Conservation (phyloP, 2,329 filamentous ascomycete species). For the Pseudogymnoascus sp. region DNA sequence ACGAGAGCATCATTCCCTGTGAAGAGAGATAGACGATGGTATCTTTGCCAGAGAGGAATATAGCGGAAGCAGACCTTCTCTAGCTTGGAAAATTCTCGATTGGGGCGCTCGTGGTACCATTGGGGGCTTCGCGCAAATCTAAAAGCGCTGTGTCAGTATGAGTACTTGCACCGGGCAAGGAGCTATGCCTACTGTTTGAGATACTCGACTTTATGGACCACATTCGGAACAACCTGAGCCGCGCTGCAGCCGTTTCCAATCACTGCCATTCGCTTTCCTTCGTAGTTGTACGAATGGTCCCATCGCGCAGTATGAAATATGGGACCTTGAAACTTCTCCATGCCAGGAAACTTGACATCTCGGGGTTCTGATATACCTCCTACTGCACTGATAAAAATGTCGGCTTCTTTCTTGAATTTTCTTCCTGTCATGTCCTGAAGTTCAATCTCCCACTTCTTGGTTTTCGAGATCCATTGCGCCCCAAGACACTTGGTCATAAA, state of each 20-base stretch:
- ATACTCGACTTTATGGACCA: constrained; percentile 18
- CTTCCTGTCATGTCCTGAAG: constrained; percentile 23
- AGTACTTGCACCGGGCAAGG: background rate
- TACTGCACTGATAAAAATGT: constrained; percentile 22
- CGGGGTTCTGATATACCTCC: constrained; percentile 25
- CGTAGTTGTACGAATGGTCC: constrained; percentile 22
- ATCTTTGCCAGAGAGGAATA: constrained; percentile 21
- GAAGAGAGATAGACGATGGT: constrained; percentile 20
- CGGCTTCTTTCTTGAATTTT: constrained; percentile 20
- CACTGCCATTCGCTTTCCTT: constrained; percentile 25
- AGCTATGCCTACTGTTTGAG: constrained; percentile 23
- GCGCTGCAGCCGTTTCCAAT: constrained; percentile 30
- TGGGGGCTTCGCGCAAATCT: constrained; percentile 21
- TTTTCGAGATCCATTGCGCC: constrained; percentile 21
- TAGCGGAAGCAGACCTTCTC: constrained; percentile 27
- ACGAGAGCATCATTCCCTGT: constrained; percentile 17
- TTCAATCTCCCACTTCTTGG: constrained; percentile 23
- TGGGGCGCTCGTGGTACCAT: constrained; percentile 31
- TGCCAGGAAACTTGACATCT: constrained; percentile 23
- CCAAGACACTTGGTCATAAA: constrained; percentile 19
- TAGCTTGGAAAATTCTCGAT: constrained; percentile 23
- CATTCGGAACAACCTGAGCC: constrained; percentile 25
- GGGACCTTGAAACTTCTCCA: constrained; percentile 24
- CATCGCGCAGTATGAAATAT: constrained; percentile 28
- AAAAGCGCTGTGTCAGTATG: background rate